Conservation (phyloP, 495 filamentous ascomycete genomes). For the Podospora bellae-mahoneyi region DNA sequence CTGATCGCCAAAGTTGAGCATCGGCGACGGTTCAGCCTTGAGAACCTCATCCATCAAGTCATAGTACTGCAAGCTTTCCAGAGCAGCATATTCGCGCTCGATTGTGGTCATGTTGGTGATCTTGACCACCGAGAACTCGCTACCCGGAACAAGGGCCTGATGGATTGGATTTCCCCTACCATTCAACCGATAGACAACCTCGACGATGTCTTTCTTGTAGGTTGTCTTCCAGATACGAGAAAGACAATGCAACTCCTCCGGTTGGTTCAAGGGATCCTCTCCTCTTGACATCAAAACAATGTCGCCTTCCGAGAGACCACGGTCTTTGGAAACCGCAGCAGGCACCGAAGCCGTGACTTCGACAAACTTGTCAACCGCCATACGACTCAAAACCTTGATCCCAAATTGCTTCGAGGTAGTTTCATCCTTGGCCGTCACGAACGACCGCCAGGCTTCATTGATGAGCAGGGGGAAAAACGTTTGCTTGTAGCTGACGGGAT, state of each 20-base stretch:
- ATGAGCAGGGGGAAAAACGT: conserved; percentile 89
- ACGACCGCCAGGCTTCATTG: conserved; percentile 93
- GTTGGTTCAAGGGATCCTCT: conserved; percentile 58
- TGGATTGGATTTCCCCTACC: conserved; percentile 48
- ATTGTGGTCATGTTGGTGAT: conserved; percentile 85
- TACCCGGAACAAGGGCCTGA: conserved; percentile 53
- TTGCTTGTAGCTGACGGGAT: conserved; percentile 73
- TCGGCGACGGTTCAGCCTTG: conserved; percentile 79
- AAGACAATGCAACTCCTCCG: conserved; percentile 71
- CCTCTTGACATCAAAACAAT: conserved; percentile 79
- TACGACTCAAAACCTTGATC: conserved; percentile 77
- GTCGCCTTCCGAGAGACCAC: conserved; percentile 76
- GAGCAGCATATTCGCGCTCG: conserved; percentile 89
- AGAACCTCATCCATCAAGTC: conserved; percentile 91
- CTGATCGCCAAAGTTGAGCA: conserved; percentile 72
- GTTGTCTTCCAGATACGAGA: conserved; percentile 76
- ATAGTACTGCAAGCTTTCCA: conserved; percentile 88
- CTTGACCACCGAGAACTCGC: conserved; percentile 69
- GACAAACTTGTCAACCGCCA: conserved; percentile 87
- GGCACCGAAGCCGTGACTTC: conserved; percentile 82
- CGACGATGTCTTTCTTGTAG: conserved; percentile 71
- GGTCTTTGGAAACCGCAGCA: conserved; percentile 64
- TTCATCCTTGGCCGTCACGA: conserved; percentile 87
- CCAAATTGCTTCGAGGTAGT: conserved; percentile 71
- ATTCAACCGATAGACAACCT: conserved; percentile 81